These are phyloP conservation scores for Xerocomus tenax DNA, from an alignment of 1,284 basidiomycete genomes.

Conservation along the genomic window DNA sequence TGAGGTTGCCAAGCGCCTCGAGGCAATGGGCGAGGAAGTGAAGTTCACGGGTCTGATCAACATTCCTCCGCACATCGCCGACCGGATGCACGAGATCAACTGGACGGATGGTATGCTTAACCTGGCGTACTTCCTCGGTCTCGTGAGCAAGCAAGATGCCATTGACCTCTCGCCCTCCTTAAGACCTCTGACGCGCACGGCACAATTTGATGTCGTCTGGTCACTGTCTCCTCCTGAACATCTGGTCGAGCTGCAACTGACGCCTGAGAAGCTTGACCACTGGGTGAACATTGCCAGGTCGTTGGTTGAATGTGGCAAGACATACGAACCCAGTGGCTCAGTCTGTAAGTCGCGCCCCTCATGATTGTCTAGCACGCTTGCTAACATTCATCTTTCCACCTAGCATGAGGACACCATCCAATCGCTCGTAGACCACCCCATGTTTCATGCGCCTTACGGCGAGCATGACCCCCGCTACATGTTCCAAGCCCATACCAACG, in stretches of 20 bases:
- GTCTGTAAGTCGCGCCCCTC: slow-evolving; percentile 17
- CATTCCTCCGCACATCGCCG: slow-evolving; percentile 37
- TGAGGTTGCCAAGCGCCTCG: slow-evolving; percentile 39
- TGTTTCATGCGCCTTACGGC: too few species aligned
- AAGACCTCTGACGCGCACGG: slow-evolving; percentile 16
- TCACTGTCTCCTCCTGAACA: slow-evolving; percentile 26
- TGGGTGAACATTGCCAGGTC: slow-evolving; percentile 29
- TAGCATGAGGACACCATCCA: too few species aligned
- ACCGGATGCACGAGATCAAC: slow-evolving; percentile 36
- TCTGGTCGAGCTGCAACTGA: slow-evolving; percentile 26
- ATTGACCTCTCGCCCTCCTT: slow-evolving; percentile 18
- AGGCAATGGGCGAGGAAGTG: slow-evolving; percentile 32
- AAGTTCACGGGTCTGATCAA: slow-evolving; percentile 38
- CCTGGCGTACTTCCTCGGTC: slow-evolving; percentile 26
- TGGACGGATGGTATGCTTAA: slow-evolving; percentile 38
- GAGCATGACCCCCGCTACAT: too few species aligned
- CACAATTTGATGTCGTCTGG: slow-evolving; percentile 25
- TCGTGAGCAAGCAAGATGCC: slow-evolving; percentile 23
- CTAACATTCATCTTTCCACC: not conserved
- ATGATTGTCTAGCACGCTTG: not conserved
- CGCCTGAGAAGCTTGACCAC: slow-evolving; percentile 23
- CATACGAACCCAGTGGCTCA: slow-evolving; percentile 21
- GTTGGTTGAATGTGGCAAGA: slow-evolving; percentile 26
- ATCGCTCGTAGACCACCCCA: too few species aligned
- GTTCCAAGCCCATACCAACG: too few species aligned